Base-by-base conservation (phyloP, 441 rosid genomes). In the Capsella rubella region DNA sequence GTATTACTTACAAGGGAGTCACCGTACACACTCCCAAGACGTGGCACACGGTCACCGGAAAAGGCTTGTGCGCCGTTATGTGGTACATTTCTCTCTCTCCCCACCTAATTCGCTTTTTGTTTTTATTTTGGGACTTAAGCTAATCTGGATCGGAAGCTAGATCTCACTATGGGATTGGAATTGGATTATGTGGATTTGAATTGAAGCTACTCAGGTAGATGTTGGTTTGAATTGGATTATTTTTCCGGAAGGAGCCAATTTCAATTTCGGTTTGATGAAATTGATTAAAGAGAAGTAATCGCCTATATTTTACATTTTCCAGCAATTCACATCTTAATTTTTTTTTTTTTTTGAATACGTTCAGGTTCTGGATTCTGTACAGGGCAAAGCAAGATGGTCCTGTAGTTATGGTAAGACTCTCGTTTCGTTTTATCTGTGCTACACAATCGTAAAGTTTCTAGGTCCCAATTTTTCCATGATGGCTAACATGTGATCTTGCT, bases 341-440 rank as follows among this genome's bases (percentile, higher is more conserved):
- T 31, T 50, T 3, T 1, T 6, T 7, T 42, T 16, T 12, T 60
- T 67, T 16, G 18, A 63, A 43, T 75, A 4, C 52, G 67, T 77
- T 71, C 86, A 95, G 99, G 99, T 95, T 92, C 80, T 95, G 99
- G 99, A 78, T 95, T 54, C 73, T 95, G 32, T 92, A 95, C 81
- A 81, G 99, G 80, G 98, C 99, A 75, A 92, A 95, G 85, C 84
- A 95, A 81, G 99, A 95, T 73, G 98, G 92, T 56, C 98, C 98
- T 61, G 96, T 94, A 64, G 92, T 94, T 37, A 72, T 94, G 97
- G 98, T 91, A 78, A 79, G 85, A 61, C 1, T 12, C 1, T 12
- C 34, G 10, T 16, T n/a, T 39, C 0, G 16, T 43, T 27, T 52
- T 58, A 14, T 35, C 31, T 10, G 51, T 56, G 21, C 31, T 3